A percentile compares a stretch with the other conserved stretches of the same genome.
These are phyloP conservation scores for Trichothecium roseum DNA, from an alignment of 2,329 filamentous ascomycete species.

Conservation along the genomic window DNA sequence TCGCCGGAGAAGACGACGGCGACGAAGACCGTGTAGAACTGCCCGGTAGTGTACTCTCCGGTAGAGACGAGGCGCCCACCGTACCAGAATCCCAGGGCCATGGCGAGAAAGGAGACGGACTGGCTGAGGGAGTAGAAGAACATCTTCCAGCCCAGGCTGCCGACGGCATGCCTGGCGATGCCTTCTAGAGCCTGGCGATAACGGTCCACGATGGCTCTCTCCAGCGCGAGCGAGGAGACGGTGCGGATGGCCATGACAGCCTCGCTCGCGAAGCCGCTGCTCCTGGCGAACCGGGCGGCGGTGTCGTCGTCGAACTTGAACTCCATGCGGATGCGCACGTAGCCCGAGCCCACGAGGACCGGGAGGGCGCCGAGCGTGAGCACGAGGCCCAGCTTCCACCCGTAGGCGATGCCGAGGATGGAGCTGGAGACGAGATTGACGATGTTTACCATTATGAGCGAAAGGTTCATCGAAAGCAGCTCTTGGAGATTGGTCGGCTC, in stretches of 20 bases:
- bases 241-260: conserved; percentile 38
- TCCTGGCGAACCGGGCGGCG: conserved; percentile 31
- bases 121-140: conserved; percentile 29
- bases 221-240: conserved; percentile 36
- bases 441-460: conserved; percentile 33
- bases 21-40: conserved; percentile 42
- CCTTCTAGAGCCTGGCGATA: conserved; percentile 21
- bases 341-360: conserved; percentile 32
- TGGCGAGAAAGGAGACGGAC: conserved; percentile 25
- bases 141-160: conserved; percentile 26
- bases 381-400: conserved; percentile 41
- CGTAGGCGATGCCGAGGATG: conserved; percentile 32
- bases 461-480: conserved; percentile 36
- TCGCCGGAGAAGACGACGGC: conserved; percentile 35
- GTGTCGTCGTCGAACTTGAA: conserved; percentile 33
- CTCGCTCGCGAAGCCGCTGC: conserved; percentile 38
- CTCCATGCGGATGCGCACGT: conserved; percentile 37
- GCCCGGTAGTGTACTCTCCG: conserved; percentile 33
- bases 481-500: conserved; percentile 38
- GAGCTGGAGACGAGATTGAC: conserved; percentile 34
- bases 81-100: conserved; percentile 30
- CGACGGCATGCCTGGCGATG: conserved; percentile 18
- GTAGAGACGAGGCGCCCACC: conserved; percentile 27
- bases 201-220: conserved; percentile 26
- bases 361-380: conserved; percentile 34